These are phyloP conservation scores for Phytophthora vignae DNA, from an alignment of 352 stramenopile genomes.

Conservation along the genomic window DNA sequence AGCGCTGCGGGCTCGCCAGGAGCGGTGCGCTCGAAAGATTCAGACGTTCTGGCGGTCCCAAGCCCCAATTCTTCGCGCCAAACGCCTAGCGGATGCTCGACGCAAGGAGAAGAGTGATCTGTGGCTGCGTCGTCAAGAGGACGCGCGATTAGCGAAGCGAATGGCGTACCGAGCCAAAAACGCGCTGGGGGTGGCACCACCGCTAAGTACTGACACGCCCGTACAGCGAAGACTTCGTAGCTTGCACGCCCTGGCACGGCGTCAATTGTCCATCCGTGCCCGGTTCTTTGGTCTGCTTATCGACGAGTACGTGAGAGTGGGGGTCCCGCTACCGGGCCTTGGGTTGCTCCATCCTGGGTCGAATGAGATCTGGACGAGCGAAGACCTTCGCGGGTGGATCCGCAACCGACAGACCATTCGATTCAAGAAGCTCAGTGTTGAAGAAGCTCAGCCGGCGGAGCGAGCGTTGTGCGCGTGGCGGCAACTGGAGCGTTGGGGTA, in stretches of 20 bases:
- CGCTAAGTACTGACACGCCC: slow-evolving; percentile 51
- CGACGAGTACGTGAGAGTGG: slow-evolving; percentile 69
- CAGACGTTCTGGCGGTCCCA: slow-evolving; percentile 61
- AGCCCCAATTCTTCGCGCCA: slow-evolving; percentile 45
- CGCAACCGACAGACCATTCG: slow-evolving; percentile 56
- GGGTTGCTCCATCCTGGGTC: slow-evolving; percentile 33
- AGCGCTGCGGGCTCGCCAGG: slow-evolving; percentile 33
- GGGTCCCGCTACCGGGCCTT: slow-evolving; percentile 63
- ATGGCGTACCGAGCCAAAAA: slow-evolving; percentile 49
- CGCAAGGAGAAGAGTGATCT: slow-evolving; percentile 37
- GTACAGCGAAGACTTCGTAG: slow-evolving; percentile 50
- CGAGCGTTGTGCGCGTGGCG: slow-evolving; percentile 42
- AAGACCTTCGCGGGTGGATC: slow-evolving; percentile 66
- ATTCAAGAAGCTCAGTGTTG: slow-evolving; percentile 28
- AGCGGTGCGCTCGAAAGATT: slow-evolving; percentile 46
- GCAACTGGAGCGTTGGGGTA: slow-evolving; percentile 40
- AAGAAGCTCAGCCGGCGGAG: slow-evolving; percentile 31
- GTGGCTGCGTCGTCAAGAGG: slow-evolving; percentile 52
- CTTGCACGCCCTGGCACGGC: slow-evolving; percentile 57
- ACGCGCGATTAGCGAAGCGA: slow-evolving; percentile 41
- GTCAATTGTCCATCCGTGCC: slow-evolving; percentile 57
- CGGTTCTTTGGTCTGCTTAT: slow-evolving; percentile 64
- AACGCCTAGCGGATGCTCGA: slow-evolving; percentile 25
- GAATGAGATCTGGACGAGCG: slow-evolving; percentile 50
- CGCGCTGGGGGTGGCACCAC: slow-evolving; percentile 47